Evolutionary conservation across 176 grass and related monocot genomes (phyloP).

Genomic region (Oryza punctata): DNA sequence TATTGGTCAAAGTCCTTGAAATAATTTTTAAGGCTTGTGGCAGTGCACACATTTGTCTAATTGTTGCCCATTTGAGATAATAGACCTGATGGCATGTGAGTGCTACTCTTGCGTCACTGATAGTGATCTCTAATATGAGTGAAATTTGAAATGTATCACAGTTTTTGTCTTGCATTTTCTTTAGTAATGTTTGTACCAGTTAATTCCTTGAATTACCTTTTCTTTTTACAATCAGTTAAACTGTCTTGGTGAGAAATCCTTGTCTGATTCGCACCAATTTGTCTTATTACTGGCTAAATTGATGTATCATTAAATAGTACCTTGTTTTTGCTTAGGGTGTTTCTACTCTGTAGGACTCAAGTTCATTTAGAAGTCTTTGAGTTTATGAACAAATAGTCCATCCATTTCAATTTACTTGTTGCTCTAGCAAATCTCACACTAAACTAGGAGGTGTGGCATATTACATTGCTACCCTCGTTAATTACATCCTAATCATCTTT

Average conservation of each 20-base stretch:
- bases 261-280: neutral
- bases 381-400: neutral
- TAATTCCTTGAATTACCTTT: conserved; percentile 7
- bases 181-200: conserved; percentile 11
- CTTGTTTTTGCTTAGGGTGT: conserved; percentile 17
- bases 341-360: conserved; percentile 7
- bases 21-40: neutral
- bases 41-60: neutral
- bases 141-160: neutral
- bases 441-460: too few relatives aligned
- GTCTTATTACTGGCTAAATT: conserved; percentile 10
- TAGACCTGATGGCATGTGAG: conserved; percentile 8
- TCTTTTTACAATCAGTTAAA: neutral
- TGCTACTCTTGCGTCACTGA: neutral
- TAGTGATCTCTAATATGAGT: conserved; percentile 14
- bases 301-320: conserved; percentile 3
- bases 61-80: neutral
- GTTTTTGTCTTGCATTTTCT: neutral
- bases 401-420: too few relatives aligned
- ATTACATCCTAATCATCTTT: too few relatives aligned
- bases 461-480: too few relatives aligned
- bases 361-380: conserved; percentile 10
- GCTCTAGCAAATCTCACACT: too few relatives aligned
- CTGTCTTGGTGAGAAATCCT: neutral
- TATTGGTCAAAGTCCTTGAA: neutral